Evolutionary conservation across 176 grass and related monocot species (phyloP).

Genomic region (Aegilops speltoides): DNA sequence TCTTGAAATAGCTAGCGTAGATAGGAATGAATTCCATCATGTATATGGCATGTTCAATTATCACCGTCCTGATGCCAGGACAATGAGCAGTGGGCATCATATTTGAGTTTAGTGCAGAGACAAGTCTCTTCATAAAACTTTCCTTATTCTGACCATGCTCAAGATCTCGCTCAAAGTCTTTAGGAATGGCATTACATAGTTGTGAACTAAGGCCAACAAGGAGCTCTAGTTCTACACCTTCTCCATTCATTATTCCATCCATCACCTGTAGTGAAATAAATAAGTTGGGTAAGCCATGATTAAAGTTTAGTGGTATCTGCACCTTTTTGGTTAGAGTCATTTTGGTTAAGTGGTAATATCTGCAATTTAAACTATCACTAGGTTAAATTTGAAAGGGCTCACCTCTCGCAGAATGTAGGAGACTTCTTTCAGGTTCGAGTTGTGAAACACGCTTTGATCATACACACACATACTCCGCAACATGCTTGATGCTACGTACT

Average conservation of each 20-base stretch:
- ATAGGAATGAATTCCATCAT: background rate
- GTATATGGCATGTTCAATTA: background rate
- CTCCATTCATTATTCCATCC: background rate
- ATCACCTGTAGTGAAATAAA: background rate
- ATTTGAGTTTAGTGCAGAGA: background rate
- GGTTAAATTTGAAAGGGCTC: no score
- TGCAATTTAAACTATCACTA: no score
- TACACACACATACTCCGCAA: no score
- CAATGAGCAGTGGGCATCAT: background rate
- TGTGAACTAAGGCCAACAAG: conserved; percentile 7
- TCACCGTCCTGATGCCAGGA: background rate
- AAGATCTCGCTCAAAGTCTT: background rate
- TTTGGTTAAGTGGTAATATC: no score
- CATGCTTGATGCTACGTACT: no score
- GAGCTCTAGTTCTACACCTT: background rate
- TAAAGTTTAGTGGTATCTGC: no score
- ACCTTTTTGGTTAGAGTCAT: no score
- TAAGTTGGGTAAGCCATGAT: background rate
- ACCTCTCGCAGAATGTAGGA: no score
- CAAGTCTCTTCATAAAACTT: background rate
- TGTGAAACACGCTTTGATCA: no score
- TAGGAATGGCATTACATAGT: background rate
- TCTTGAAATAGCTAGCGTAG: background rate
- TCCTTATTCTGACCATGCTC: background rate
- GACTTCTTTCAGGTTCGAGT: no score